Conservation (phyloP, 345 rosid genomes). For the Mallotus nudiflorus region DNA sequence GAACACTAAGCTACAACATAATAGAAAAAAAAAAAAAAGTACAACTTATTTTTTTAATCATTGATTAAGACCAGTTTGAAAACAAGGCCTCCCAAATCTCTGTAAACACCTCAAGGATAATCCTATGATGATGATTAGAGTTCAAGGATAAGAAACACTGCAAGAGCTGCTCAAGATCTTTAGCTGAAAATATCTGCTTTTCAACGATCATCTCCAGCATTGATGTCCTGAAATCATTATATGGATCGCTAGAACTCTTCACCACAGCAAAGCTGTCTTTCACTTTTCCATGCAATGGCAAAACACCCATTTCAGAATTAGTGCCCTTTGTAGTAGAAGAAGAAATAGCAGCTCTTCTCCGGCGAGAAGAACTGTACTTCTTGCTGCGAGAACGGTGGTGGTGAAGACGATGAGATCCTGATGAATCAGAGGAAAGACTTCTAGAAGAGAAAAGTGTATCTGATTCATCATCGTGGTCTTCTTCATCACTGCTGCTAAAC, state of each 20-base stretch:
- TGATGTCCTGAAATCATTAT: slow-evolving; percentile 62
- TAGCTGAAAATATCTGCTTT: slow-evolving; percentile 55
- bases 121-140: slow-evolving; percentile 24
- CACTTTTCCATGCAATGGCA: slow-evolving; percentile 40
- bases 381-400: slow-evolving; percentile 6
- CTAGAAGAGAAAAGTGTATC: slow-evolving; percentile 72
- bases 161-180: slow-evolving; percentile 64
- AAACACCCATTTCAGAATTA: slow-evolving; percentile 16
- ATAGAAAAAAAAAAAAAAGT: background rate
- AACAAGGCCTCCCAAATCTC: slow-evolving; percentile 33
- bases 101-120: slow-evolving; percentile 27
- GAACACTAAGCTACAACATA: slow-evolving; percentile 10
- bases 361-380: slow-evolving; percentile 12
- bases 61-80: slow-evolving; percentile 10
- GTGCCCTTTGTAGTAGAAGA: background rate
- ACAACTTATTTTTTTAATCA: background rate
- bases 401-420: slow-evolving; percentile 22
- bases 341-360: slow-evolving; percentile 11
- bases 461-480: slow-evolving; percentile 26
- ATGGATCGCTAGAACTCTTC: slow-evolving; percentile 50
- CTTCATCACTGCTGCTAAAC: slow-evolving; percentile 70
- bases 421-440: slow-evolving; percentile 71
- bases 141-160: slow-evolving; percentile 48
- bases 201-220: slow-evolving; percentile 81
- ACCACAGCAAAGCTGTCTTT: slow-evolving; percentile 82